phyloP scores from a whole-genome alignment of 345 rosid genomes.

The Citropsis articulata region DNA sequence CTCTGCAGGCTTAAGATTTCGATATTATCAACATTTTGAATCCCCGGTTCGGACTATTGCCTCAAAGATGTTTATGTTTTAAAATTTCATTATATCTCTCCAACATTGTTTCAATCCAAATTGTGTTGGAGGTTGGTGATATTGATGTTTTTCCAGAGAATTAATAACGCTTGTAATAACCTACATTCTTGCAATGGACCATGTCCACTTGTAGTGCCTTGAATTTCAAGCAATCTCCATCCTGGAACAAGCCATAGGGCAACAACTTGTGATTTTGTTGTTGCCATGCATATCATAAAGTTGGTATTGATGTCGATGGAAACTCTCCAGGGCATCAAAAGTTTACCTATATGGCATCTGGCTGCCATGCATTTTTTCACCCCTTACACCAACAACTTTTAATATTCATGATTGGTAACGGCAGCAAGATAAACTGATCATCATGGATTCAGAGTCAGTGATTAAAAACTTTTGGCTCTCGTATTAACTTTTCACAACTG shows the following conservation, averaged over 20 bases:
- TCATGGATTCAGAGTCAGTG: background rate
- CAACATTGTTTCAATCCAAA: no score
- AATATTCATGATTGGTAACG: background rate
- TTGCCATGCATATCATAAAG: background rate
- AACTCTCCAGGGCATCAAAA: background rate
- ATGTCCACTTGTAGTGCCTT: background rate
- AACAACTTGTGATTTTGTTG: background rate
- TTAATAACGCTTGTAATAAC: background rate
- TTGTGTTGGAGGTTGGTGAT: background rate
- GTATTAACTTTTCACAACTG: background rate
- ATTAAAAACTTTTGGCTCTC: background rate
- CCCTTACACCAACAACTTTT: background rate
- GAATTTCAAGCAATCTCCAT: background rate
- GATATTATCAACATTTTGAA: background rate
- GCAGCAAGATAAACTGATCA: background rate
- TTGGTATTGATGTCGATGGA: background rate
- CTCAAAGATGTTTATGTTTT: no score
- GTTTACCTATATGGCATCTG: background rate
- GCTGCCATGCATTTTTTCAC: background rate
- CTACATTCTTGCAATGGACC: background rate
- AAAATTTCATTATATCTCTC: no score
- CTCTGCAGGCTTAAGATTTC: background rate
- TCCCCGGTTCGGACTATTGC: no score
- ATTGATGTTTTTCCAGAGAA: no score
- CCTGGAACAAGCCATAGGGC: background rate